A percentile compares a stretch with the other conserved stretches of the same genome.
phyloP scores from a whole-genome alignment of 352 stramenopile genomes.

The Phytophthora pistaciae region DNA sequence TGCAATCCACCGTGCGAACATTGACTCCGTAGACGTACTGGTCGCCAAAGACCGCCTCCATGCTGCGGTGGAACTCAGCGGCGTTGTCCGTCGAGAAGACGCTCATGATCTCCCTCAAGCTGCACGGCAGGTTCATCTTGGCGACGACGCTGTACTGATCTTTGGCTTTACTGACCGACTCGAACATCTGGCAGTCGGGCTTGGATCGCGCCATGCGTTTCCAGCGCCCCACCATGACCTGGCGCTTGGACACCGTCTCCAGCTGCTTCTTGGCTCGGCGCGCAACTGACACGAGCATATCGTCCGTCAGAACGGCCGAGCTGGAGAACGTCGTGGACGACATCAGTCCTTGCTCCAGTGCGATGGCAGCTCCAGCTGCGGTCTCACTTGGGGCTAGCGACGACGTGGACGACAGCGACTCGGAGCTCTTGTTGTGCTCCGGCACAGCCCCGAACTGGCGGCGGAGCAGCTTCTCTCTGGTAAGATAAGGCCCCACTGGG shows the following conservation, averaged over 20 bases:
- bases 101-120: conserved; percentile 66
- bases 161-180: conserved; percentile 48
- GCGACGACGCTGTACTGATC: conserved; percentile 70
- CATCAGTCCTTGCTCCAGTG: conserved; percentile 42
- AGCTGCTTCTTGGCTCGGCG: conserved; percentile 54
- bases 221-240: conserved; percentile 61
- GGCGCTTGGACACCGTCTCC: conserved; percentile 50
- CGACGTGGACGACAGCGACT: conserved; percentile 28
- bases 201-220: conserved; percentile 42
- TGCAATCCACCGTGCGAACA: conserved; percentile 49
- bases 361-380: conserved; percentile 7
- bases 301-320: conserved; percentile 42
- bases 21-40: conserved; percentile 70
- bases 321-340: conserved; percentile 46
- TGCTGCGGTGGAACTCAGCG: conserved; percentile 67
- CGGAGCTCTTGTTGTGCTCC: conserved; percentile 20
- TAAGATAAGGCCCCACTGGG: neutral
- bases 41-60: conserved; percentile 71
- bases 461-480: conserved; percentile 15
- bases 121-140: conserved; percentile 67
- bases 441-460: conserved; percentile 6
- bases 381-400: conserved; percentile 26
- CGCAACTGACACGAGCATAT: conserved; percentile 37
- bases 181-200: conserved; percentile 59
- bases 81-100: conserved; percentile 58